Evolutionary conservation across 2,329 filamentous ascomycete species (phyloP), one percentile per base, ranked within the genome.

Genomic region (Zymoseptoria tritici): DNA sequence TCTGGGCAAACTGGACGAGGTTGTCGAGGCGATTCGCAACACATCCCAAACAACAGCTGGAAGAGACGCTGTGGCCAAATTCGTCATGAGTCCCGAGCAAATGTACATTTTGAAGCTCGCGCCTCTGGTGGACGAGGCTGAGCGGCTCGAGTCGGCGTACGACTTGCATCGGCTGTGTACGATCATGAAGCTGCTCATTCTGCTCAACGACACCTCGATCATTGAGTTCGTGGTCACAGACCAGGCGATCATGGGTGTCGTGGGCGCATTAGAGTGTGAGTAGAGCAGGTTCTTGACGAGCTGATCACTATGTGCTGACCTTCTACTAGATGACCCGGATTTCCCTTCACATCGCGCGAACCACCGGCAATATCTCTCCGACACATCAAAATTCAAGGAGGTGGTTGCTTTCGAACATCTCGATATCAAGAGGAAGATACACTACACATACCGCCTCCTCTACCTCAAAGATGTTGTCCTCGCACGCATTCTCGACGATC

Each of bases 401-500:
- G 94, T 99, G 11, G 92, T 99, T 19, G 88, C 85, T 57, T 97
- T 99, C 67, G 88, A 92, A 67, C 90, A 97, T 68, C 82, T 86
- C 5, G 78, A 83, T 56, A 90, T 97, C 64, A 85, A 87, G 66
- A 87, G 85, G 68, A 97, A 97, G 79, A 97, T 99, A 49, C 92
- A 97, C 71, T 91, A 92, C 74, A 97, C 94, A 0, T 97, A 97
- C 77, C 89, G 94, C 49, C 79, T 99, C 36, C 92, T 96, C 71
- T 99, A 99, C 73, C 82, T 99, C 57, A 99, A 97, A 74, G 94
- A 99, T 70, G 94, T 99, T n/a, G 93, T 97, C 0, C 83, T 99
- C 51, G 94, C 94, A 29, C 86, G 94, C 63, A 97, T 99, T 64
- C 82, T 99, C 62, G 94, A 99, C 75, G 94, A 99, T 73, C 93